phyloP scores from a whole-genome alignment of 441 rosid genomes.

The Lepidium campestre region DNA sequence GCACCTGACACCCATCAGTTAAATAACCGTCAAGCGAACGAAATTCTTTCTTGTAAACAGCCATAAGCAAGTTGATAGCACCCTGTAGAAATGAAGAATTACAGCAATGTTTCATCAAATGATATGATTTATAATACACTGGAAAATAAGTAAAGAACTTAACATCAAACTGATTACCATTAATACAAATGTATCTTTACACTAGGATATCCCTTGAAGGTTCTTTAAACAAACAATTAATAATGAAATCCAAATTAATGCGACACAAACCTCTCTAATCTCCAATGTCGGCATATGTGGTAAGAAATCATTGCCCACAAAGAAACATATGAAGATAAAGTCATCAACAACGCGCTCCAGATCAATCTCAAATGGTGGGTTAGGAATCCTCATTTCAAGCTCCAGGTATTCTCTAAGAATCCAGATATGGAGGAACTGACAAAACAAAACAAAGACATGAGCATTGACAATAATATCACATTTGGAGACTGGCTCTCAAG shows the following conservation, averaged over 20 bases:
- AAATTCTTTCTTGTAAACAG: constrained; percentile 94
- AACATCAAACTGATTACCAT: neutral
- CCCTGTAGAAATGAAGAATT: constrained; percentile 52
- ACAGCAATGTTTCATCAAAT: neutral
- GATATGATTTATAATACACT: neutral
- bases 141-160: neutral
- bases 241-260: neutral
- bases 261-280: constrained; percentile 85
- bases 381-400: constrained; percentile 73
- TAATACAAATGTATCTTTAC: neutral
- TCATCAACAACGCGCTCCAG: constrained; percentile 90
- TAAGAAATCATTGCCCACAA: constrained; percentile 96
- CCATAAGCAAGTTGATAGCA: constrained; percentile 89
- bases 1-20: constrained; percentile 82
- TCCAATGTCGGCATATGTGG: constrained; percentile 99
- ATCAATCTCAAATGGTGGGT: constrained; percentile 69
- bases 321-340: constrained; percentile 97
- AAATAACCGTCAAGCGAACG: constrained; percentile 72
- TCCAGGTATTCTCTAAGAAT: constrained; percentile 91
- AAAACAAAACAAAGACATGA: constrained; percentile 6
- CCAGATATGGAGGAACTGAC: constrained; percentile 92
- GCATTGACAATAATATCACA: neutral
- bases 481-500: neutral
- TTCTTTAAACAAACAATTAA: neutral
- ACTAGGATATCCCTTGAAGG: neutral